Evolutionary conservation across 1,284 basidiomycete genomes (phyloP).

Genomic region (Athelia sp.): DNA sequence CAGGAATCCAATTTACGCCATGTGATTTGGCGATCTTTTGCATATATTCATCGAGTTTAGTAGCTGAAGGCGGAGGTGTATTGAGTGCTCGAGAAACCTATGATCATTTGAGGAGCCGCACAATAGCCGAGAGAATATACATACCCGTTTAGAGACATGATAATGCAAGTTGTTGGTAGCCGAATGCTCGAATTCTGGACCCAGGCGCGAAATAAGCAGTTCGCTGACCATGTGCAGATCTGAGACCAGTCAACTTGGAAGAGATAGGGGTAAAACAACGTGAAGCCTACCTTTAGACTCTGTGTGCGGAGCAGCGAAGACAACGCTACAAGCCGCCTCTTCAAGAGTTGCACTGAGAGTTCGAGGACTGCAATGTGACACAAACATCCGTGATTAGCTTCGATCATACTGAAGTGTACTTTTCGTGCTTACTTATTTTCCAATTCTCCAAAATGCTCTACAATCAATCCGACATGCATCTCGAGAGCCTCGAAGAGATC

Average conservation of each 20-base stretch:
- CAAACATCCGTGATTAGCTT: constrained; percentile 6
- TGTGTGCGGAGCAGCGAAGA: constrained; percentile 52
- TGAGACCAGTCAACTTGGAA: constrained; percentile 21
- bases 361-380: constrained; percentile 20
- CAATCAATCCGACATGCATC: constrained; percentile 57
- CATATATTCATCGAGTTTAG: constrained; percentile 52
- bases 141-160: constrained; percentile 50
- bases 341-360: constrained; percentile 42
- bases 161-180: constrained; percentile 45
- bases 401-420: neutral
- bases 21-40: constrained; percentile 46
- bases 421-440: constrained; percentile 38
- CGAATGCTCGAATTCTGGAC: constrained; percentile 51
- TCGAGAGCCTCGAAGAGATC: constrained; percentile 62
- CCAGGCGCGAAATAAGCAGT: constrained; percentile 49
- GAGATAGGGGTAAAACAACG: neutral
- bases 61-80: constrained; percentile 47
- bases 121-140: constrained; percentile 10
- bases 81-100: constrained; percentile 49
- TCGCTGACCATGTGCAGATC: constrained; percentile 54
- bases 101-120: constrained; percentile 6
- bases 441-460: constrained; percentile 54
- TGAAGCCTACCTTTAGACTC: constrained; percentile 52
- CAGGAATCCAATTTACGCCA: constrained; percentile 58
- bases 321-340: constrained; percentile 64